Evolutionary conservation across 2,329 filamentous ascomycete genomes (phyloP), one percentile per base, ranked within the genome.

Genomic region (Ustulina deusta): DNA sequence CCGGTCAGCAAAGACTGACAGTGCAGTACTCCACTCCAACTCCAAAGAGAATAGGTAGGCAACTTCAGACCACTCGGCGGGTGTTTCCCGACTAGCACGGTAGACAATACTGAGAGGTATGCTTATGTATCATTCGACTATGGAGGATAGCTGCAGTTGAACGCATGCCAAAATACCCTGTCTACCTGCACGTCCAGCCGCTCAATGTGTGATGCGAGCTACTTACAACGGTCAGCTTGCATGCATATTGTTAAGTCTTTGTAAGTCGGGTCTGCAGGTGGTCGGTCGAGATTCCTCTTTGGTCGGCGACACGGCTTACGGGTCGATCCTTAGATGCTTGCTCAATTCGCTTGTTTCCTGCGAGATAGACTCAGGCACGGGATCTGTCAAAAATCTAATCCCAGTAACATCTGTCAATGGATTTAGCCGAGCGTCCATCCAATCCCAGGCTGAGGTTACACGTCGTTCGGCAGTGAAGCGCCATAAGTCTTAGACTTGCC

Each of bases 351-450:
- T 48, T 32, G 11, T 36, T 20, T 40, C 42, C 67, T 69, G 56
- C 63, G 46, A 63, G 59, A 66, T 61, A 48, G 40, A 10, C 63
- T 66, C 67, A 69, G 67, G 67, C 32, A 69, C 67, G 61, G 63
- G 59, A 69, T 66, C 66, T 69, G 13, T 13, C n/a, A n/a, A 9
- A 38, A n/a, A 7, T 25, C 55, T 32, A 20, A 54, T 65, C 55
- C 38, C 34, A 59, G 66, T 36, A 63, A 48, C 36, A 65, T 49
- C 55, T 34, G 44, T 32, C 36, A 22, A 27, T 51, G 34, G 2
- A 38, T 68, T 69, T 62, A 68, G 57, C 65, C 61, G 58, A 63
- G n/a, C 9, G 11, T 25, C 34, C 40, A 17, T 34, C 52, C 52
- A 61, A 65, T 64, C 46, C 29, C 20, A 57, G 57, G 36, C 56